A percentile compares a stretch with the other conserved stretches of the same genome.
phyloP scores from a whole-genome alignment of 805 yeast genomes.

The Lipomyces kockii region DNA sequence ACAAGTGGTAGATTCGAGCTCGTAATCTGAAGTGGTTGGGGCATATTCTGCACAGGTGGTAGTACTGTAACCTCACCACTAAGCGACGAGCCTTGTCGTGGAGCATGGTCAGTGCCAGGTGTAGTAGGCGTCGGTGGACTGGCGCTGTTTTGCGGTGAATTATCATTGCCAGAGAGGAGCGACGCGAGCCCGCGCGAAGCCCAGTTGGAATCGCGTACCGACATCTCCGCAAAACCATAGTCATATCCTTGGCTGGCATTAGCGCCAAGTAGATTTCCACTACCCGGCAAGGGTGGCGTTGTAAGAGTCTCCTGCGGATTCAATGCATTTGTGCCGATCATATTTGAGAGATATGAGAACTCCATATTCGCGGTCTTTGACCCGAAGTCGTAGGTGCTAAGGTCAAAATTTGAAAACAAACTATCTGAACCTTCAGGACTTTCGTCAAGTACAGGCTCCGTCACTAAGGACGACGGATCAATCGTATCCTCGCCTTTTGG shows the following conservation, averaged over 20 bases:
- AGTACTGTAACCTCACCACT: neutral
- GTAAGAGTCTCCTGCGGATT: slow-evolving; percentile 21
- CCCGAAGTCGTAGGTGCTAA: slow-evolving; percentile 42
- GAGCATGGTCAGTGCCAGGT: slow-evolving; percentile 1
- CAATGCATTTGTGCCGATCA: slow-evolving; percentile 38
- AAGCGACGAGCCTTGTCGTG: neutral
- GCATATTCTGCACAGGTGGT: neutral
- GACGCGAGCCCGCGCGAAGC: slow-evolving; percentile 35
- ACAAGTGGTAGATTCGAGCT: neutral
- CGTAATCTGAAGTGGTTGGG: neutral
- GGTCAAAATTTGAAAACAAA: slow-evolving; percentile 27
- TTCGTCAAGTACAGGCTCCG: slow-evolving; percentile 19
- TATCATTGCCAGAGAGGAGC: slow-evolving; percentile 27
- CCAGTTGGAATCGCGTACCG: slow-evolving; percentile 35
- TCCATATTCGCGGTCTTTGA: slow-evolving; percentile 47
- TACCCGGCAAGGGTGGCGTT: slow-evolving; percentile 17
- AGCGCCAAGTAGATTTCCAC: neutral
- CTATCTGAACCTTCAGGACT: slow-evolving; percentile 23
- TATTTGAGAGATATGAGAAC: slow-evolving; percentile 45
- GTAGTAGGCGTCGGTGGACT: slow-evolving; percentile 35
- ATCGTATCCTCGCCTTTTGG: slow-evolving; percentile 26
- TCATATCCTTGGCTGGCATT: neutral
- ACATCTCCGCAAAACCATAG: slow-evolving; percentile 30
- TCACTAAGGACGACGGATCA: slow-evolving; percentile 31
- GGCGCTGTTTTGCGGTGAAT: slow-evolving; percentile 29